phyloP scores from a whole-genome alignment of 306 rosid species.

The Cyamopsis tetragonoloba region DNA sequence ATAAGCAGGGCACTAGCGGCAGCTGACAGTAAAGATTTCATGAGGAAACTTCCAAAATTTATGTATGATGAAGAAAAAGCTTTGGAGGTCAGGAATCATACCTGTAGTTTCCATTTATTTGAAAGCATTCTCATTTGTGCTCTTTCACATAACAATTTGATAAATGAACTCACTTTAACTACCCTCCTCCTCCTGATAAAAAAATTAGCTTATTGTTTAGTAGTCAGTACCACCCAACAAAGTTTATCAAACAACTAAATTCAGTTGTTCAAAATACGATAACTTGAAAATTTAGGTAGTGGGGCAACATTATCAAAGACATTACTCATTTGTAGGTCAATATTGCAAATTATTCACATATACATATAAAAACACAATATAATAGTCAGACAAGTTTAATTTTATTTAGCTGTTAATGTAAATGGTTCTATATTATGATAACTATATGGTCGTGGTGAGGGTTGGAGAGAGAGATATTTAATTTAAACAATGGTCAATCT shows the following conservation, averaged over 20 bases:
- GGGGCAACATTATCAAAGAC: neutral
- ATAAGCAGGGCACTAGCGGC: conserved; percentile 55
- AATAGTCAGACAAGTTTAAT: neutral
- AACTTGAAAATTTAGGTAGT: neutral
- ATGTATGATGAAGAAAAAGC: conserved; percentile 66
- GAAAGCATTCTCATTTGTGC: conserved; percentile 3
- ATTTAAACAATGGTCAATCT: too few species aligned
- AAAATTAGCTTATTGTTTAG: too few species aligned
- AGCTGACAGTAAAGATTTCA: conserved; percentile 51
- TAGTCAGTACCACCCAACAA: neutral
- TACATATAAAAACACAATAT: neutral
- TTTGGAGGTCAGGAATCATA: conserved; percentile 48
- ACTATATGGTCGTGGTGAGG: too few species aligned
- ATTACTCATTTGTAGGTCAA: neutral
- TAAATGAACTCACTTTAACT: too few species aligned
- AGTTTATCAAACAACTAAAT: neutral
- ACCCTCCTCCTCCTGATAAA: neutral
- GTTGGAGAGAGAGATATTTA: too few species aligned
- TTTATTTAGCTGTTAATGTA: neutral
- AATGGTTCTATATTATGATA: neutral
- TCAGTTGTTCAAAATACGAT: neutral
- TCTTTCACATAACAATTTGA: too few species aligned
- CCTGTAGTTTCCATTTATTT: conserved; percentile 10
- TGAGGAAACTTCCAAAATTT: conserved; percentile 67
- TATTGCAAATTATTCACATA: neutral